These are phyloP conservation scores for Macadamia tetraphylla DNA, from an alignment of 164 flowering plant genomes.

Conservation along the genomic window DNA sequence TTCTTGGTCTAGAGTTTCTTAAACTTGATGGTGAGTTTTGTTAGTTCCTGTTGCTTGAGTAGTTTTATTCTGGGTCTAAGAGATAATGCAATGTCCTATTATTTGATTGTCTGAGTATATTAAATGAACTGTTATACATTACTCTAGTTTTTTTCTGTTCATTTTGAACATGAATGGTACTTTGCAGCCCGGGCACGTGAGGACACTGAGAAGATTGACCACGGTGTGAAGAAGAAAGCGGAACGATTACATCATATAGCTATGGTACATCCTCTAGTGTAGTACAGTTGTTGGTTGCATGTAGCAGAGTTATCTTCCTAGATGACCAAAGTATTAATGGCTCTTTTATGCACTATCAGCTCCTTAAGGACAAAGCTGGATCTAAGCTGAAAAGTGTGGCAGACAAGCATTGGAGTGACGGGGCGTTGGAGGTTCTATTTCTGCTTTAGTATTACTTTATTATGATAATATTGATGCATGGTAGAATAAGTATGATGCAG, in stretches of 20 bases:
- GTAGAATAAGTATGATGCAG: not conserved
- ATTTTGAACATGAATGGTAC: slow-evolving; percentile 4
- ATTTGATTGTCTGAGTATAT: slow-evolving; percentile 6
- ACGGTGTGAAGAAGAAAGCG: slow-evolving; percentile 76
- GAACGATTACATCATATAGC: slow-evolving; percentile 76
- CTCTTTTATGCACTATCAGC: slow-evolving; percentile 30
- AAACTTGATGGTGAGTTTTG: slow-evolving; percentile 75
- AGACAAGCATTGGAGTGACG: slow-evolving; percentile 94
- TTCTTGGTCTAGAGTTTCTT: slow-evolving; percentile 81
- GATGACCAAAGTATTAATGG: not conserved
- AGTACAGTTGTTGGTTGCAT: not conserved
- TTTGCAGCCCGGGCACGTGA: slow-evolving; percentile 83
- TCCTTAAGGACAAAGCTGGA: slow-evolving; percentile 68
- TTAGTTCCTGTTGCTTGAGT: slow-evolving; percentile 2
- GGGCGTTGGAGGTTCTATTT: slow-evolving; percentile 75
- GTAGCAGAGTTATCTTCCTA: not conserved
- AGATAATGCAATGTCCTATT: not conserved
- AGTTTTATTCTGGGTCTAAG: not conserved
- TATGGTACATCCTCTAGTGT: slow-evolving; percentile 34
- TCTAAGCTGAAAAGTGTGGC: slow-evolving; percentile 75
- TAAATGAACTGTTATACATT: not conserved
- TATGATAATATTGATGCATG: slow-evolving; percentile 5
- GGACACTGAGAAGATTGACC: slow-evolving; percentile 86
- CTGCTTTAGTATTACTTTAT: not conserved
- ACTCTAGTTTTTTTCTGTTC: not conserved